Conservation (phyloP, 2,329 filamentous ascomycete genomes). For the Colletotrichum orbiculare region DNA sequence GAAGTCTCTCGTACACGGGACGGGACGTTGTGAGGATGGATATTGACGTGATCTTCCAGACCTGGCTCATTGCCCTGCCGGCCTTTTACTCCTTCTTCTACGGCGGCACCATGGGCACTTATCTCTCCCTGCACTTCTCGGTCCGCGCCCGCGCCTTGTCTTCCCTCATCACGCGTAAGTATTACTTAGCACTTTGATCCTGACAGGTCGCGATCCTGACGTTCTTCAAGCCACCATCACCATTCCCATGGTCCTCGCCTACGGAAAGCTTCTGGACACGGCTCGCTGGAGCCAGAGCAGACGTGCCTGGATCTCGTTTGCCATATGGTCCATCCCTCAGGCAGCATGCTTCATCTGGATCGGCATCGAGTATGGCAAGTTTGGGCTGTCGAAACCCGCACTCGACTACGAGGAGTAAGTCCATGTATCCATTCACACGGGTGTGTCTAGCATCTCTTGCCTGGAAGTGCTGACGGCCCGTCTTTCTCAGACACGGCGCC, state of each 20-base stretch:
- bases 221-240: background rate
- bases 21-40: too few relatives aligned
- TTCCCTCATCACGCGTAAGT: constrained; percentile 37
- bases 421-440: too few relatives aligned
- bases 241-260: constrained; percentile 19
- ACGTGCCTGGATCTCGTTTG: constrained; percentile 22
- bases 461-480: background rate
- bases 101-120: constrained; percentile 45
- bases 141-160: constrained; percentile 42
- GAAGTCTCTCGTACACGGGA: too few relatives aligned
- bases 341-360: constrained; percentile 28
- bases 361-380: constrained; percentile 29
- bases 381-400: background rate
- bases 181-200: background rate
- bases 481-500: background rate
- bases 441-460: background rate
- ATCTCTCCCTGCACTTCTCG: constrained; percentile 41
- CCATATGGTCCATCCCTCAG: constrained; percentile 19
- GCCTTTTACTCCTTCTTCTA: constrained; percentile 51
- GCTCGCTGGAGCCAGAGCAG: constrained; percentile 18
- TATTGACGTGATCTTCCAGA: constrained; percentile 30
- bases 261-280: constrained; percentile 16
- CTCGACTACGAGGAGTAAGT: constrained; percentile 22
- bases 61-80: constrained; percentile 41
- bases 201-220: background rate